Percentiles rank a stretch among this genome's conserved stretches.
phyloP scores from a whole-genome alignment of 75 land plant genomes.

The Sequoiadendron giganteum region DNA sequence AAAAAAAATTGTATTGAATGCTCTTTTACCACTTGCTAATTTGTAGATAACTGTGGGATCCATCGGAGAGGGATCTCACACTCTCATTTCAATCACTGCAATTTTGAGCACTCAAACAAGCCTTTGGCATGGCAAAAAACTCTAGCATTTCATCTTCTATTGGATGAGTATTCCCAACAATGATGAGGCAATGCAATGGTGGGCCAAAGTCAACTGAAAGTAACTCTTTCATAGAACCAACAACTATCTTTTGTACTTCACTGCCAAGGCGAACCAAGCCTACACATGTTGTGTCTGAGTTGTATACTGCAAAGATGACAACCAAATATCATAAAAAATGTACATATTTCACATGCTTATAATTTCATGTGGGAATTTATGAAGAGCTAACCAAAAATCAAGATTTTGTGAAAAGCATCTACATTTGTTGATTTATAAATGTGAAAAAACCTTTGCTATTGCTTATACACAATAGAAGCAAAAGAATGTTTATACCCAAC shows the following conservation, averaged over 20 bases:
- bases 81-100: neutral
- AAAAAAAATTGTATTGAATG: neutral
- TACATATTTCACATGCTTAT: slow-evolving; percentile 3
- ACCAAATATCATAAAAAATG: neutral
- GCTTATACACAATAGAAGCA: neutral
- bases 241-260: slow-evolving; percentile 77
- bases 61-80: neutral
- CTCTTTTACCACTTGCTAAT: neutral
- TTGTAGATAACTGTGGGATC: neutral
- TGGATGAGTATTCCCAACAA: slow-evolving; percentile 83
- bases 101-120: neutral
- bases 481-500: neutral
- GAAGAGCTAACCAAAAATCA: neutral
- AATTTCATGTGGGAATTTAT: neutral
- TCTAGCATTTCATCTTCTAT: slow-evolving; percentile 91
- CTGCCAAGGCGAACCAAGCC: slow-evolving; percentile 90
- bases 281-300: slow-evolving; percentile 68
- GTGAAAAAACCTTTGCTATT: neutral
- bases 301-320: slow-evolving; percentile 52
- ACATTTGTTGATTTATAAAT: neutral
- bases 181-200: slow-evolving; percentile 91
- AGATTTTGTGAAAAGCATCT: slow-evolving; percentile 9
- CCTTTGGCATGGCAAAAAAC: slow-evolving; percentile 40
- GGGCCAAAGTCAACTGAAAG: slow-evolving; percentile 77
- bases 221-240: slow-evolving; percentile 79